Base-by-base conservation (phyloP, 805 yeast genomes). In the Jamesozyma jinghongensis region DNA sequence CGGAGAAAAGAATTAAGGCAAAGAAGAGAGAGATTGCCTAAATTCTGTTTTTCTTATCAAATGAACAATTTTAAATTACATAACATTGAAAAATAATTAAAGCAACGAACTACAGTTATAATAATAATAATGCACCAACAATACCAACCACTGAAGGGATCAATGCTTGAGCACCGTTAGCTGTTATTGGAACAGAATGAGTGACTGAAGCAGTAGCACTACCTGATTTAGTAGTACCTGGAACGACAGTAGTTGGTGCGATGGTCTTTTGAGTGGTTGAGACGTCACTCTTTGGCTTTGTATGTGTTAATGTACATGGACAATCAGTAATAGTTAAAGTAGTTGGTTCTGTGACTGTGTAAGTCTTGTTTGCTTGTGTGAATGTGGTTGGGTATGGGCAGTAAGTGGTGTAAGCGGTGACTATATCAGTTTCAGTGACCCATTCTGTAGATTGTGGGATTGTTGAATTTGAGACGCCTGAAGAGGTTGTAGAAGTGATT, bases 321-420 rank as follows among this genome's bases (percentile, higher is more conserved):
- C 85, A 79, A 73, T 85, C 81, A 57, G 94, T 81, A 75, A 84
- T 73, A 63, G 92, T 84, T 56, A 85, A 66, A 53, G 94, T 84
- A 63, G 90, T 81, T 46, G 90, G 78, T 56, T 64, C 79, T 47
- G 88, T 77, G 60, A 81, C 86, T 51, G 82, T 76, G 76, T 76
- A 73, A 59, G 90, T 81, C 62, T 62, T 61, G 71, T 71, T 72
- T 74, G 78, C 79, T 64, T 78, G 75, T 49, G 69, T 70, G 45
- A 84, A 56, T 45, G 73, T 66, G 54, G 94, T 85, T 39, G 94
- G 66, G 48, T 58, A 68, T 63, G 94, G 94, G 68, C 94, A 84
- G 81, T 79, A 83, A 54, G 94, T 83, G 67, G 83, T 77, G 74
- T 69, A 73, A 57, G 69, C 80, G 56, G 85, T 77, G 59, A 81